A percentile compares a stretch with the other conserved stretches of the same genome.
Evolutionary conservation across 139 green algal species (phyloP).

Genomic region (Prasinococcaceae sp.): DNA sequence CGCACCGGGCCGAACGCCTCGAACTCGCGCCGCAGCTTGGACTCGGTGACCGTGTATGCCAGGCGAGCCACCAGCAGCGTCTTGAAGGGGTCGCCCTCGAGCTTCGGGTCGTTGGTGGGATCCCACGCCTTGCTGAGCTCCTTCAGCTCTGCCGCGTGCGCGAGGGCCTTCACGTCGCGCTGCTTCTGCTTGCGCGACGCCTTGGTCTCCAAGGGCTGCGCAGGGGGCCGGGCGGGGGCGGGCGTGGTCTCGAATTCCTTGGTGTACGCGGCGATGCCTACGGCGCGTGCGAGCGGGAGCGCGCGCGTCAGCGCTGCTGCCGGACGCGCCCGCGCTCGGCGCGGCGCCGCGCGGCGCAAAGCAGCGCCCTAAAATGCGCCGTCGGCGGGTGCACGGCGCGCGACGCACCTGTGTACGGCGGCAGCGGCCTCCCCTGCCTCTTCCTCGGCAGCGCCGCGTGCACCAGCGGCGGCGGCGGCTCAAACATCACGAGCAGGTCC

Average conservation of each 20-base stretch:
- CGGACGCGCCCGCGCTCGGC: no score
- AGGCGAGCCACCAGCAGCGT: slow-evolving; percentile 35
- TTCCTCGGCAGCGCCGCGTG: slow-evolving; percentile 18
- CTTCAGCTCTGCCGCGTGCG: no score
- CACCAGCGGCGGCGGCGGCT: slow-evolving; percentile 14
- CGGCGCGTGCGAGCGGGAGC: background rate
- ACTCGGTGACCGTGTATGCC: slow-evolving; percentile 25
- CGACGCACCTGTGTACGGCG: background rate
- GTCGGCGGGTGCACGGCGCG: background rate
- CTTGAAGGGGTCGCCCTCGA: slow-evolving; percentile 29
- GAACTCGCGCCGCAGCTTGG: slow-evolving; percentile 22
- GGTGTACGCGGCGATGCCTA: background rate
- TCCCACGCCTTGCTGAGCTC: slow-evolving; percentile 10
- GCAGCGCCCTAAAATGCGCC: no score
- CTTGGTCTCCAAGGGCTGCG: background rate
- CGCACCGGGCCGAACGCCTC: slow-evolving; percentile 29
- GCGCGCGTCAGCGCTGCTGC: background rate
- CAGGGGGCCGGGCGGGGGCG: background rate
- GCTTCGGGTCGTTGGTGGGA: slow-evolving; percentile 24
- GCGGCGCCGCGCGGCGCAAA: no score
- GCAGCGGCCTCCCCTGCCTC: background rate
- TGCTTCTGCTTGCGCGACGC: no score
- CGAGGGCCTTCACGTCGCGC: no score
- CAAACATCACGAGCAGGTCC: slow-evolving; percentile 22
- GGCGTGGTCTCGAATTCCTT: background rate